Percentiles rank a stretch among this genome's conserved stretches.
phyloP scores from a whole-genome alignment of 179 eudicot genomes.

The Gypsophila paniculata region DNA sequence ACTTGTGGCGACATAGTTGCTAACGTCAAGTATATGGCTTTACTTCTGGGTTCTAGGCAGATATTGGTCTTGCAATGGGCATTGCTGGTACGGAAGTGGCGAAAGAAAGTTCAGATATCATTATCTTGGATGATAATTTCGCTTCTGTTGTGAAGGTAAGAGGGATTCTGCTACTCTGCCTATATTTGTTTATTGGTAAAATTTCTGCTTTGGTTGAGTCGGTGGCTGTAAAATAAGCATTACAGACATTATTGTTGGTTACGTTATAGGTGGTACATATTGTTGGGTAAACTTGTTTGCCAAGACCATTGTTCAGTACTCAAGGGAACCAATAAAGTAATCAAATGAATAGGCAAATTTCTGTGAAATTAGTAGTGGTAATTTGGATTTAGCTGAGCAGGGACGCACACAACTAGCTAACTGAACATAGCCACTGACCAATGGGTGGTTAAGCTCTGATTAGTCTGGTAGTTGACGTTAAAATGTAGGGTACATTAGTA shows the following conservation, averaged over 20 bases:
- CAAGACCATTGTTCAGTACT: not conserved
- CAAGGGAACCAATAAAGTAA: not conserved
- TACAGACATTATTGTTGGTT: not conserved
- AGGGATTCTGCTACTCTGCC: slow-evolving; percentile 5
- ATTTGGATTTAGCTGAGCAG: no score
- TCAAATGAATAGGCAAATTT: not conserved
- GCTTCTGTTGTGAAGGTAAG: slow-evolving; percentile 89
- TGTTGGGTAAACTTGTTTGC: not conserved
- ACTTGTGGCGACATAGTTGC: not conserved
- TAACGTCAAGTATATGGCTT: not conserved
- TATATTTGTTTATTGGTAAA: not conserved
- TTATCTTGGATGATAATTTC: slow-evolving; percentile 87
- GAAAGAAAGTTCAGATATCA: slow-evolving; percentile 89
- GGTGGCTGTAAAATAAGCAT: not conserved
- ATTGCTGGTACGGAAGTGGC: slow-evolving; percentile 91
- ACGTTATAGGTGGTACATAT: not conserved
- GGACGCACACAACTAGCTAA: no score
- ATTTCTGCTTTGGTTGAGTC: not conserved
- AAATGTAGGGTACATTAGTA: not conserved
- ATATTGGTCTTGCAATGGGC: slow-evolving; percentile 96
- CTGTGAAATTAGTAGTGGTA: not conserved
- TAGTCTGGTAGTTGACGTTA: not conserved
- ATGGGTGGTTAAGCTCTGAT: not conserved
- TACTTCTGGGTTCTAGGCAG: slow-evolving; percentile 50
- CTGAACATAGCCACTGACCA: no score